Evolutionary conservation across 2,329 filamentous ascomycete species (phyloP).

Genomic region (Colletotrichum cereale): DNA sequence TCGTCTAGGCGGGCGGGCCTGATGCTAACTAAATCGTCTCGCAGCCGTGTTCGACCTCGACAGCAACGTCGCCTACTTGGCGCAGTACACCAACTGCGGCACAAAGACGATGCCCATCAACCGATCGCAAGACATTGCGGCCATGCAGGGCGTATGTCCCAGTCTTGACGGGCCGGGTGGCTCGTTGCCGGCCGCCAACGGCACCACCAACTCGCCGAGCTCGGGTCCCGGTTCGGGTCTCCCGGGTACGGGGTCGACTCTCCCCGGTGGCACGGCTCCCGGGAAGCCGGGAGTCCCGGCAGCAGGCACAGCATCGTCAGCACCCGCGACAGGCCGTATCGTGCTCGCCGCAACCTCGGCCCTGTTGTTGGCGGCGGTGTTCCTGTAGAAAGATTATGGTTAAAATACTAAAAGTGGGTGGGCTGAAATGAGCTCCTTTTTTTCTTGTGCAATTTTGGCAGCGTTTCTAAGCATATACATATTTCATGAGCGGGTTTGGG

Average conservation of each 20-base stretch:
- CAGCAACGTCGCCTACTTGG: conserved; percentile 60
- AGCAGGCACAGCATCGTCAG: conserved; percentile 12
- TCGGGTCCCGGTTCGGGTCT: neutral
- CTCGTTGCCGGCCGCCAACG: conserved; percentile 11
- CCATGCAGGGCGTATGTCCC: conserved; percentile 32
- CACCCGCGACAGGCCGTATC: neutral
- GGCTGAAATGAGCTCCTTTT: neutral
- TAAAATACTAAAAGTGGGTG: neutral
- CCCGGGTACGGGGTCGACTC: neutral
- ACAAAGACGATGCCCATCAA: conserved; percentile 44
- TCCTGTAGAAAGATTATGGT: conserved; percentile 6
- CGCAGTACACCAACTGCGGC: conserved; percentile 65
- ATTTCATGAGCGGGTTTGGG: conserved; percentile 12
- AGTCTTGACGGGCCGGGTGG: neutral
- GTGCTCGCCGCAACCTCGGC: neutral
- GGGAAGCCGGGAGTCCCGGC: conserved; percentile 18
- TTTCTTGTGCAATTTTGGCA: conserved; percentile 7
- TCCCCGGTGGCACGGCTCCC: conserved; percentile 12
- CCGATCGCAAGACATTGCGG: conserved; percentile 30
- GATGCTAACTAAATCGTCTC: neutral
- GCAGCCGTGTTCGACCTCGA: conserved; percentile 66
- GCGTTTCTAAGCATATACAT: conserved; percentile 18
- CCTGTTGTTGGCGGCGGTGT: conserved; percentile 3
- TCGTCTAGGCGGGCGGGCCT: neutral
- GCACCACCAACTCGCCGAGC: conserved; percentile 12